Evolutionary conservation across 2,329 filamentous ascomycete genomes (phyloP).

Genomic region (Alternaria panax): DNA sequence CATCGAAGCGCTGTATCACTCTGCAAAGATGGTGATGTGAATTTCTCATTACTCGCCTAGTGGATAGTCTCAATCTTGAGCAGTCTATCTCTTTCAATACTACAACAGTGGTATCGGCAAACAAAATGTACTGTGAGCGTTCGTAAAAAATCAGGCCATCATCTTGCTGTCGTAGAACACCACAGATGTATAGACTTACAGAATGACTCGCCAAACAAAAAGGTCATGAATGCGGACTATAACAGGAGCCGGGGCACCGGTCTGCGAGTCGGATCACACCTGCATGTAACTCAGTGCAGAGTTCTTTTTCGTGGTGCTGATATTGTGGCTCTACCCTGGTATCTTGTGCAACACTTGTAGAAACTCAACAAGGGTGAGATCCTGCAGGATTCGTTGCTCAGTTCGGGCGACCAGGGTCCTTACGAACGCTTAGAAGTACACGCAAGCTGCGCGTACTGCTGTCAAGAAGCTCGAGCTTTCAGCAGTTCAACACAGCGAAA

Average conservation of each 20-base stretch:
- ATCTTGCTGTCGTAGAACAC: neutral
- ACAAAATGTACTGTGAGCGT: neutral
- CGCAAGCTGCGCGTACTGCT: neutral
- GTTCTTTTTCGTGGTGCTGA: neutral
- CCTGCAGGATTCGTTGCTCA: neutral
- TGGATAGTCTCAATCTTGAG: neutral
- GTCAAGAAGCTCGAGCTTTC: neutral
- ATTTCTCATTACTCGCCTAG: neutral
- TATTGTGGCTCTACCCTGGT: neutral
- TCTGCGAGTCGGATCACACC: neutral
- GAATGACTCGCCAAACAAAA: neutral
- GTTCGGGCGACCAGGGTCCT: neutral
- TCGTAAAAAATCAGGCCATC: neutral
- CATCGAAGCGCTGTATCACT: neutral
- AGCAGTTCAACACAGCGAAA: neutral
- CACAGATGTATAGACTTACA: neutral
- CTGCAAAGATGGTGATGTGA: neutral
- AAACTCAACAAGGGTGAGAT: neutral
- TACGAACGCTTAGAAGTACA: neutral
- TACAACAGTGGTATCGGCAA: neutral
- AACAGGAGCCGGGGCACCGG: neutral
- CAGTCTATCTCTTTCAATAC: neutral
- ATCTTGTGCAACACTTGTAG: neutral
- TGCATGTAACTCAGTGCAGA: too few species aligned
- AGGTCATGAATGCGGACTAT: neutral